These are phyloP conservation scores for Fusarium heterosporum DNA, from an alignment of 2,329 filamentous ascomycete genomes.

Conservation along the genomic window DNA sequence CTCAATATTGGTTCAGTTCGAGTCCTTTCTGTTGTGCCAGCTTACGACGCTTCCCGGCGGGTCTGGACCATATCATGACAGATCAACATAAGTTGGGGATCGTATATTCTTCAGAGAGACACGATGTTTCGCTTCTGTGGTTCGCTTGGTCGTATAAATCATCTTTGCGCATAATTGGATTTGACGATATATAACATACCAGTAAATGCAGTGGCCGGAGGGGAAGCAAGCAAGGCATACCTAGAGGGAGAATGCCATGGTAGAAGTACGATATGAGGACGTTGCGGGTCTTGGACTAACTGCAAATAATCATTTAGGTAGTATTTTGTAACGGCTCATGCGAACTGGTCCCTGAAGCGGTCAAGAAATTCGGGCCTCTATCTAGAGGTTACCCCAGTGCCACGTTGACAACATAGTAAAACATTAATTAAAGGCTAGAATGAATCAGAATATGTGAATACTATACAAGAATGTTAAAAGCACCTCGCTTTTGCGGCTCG, in stretches of 20 bases:
- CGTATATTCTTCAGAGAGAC: not conserved
- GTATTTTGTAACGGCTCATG: not conserved
- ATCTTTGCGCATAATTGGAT: not conserved
- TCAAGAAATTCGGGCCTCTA: not conserved
- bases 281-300: not conserved
- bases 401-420: not conserved
- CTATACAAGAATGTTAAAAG: too few relatives aligned
- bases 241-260: not conserved
- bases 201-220: not conserved
- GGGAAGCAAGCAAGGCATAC: not conserved
- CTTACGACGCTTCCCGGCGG: constrained; percentile 19
- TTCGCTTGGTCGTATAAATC: not conserved
- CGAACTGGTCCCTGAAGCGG: not conserved
- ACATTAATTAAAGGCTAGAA: not conserved
- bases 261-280: not conserved
- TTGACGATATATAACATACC: not conserved
- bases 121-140: not conserved
- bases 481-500: too few relatives aligned
- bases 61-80: constrained; percentile 1
- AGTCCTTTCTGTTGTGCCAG: not conserved
- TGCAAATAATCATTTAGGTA: not conserved
- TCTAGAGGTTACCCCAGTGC: not conserved
- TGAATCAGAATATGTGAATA: not conserved
- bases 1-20: constrained; percentile 7
- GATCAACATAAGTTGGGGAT: not conserved